phyloP scores from a whole-genome alignment of 208 protist genomes.

The Trichomonas gallinae region DNA sequence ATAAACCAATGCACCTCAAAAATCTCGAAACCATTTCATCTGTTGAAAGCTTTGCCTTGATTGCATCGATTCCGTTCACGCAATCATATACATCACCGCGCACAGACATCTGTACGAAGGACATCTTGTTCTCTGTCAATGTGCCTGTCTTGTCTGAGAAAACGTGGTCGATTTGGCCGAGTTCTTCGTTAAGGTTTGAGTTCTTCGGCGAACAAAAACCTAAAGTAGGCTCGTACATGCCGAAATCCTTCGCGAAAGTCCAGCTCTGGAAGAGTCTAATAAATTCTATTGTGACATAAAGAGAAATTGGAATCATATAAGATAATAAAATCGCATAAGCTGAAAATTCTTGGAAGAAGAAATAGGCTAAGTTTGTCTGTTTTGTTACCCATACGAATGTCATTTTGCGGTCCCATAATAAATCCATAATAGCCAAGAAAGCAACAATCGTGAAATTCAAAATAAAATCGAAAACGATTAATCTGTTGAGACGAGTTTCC shows the following conservation, averaged over 20 bases:
- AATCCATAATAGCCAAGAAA: too few species aligned
- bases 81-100: neutral
- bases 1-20: neutral
- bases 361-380: neutral
- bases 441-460: too few species aligned
- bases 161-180: slow-evolving; percentile 83
- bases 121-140: slow-evolving; percentile 59
- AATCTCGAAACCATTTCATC: too few species aligned
- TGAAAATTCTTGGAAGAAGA: neutral
- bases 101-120: neutral
- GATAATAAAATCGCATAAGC: slow-evolving; percentile 27
- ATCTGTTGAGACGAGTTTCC: neutral
- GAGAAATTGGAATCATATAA: slow-evolving; percentile 35
- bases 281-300: slow-evolving; percentile 39
- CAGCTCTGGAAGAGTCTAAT: slow-evolving; percentile 15
- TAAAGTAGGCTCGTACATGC: neutral
- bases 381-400: neutral
- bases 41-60: too few species aligned
- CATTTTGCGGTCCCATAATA: neutral
- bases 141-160: slow-evolving; percentile 96
- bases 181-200: slow-evolving; percentile 81
- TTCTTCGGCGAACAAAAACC: neutral
- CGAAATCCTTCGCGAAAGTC: neutral
- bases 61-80: neutral
- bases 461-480: neutral